Evolutionary conservation across 2,329 filamentous ascomycete genomes (phyloP).

Genomic region (Spiromastix sp.): DNA sequence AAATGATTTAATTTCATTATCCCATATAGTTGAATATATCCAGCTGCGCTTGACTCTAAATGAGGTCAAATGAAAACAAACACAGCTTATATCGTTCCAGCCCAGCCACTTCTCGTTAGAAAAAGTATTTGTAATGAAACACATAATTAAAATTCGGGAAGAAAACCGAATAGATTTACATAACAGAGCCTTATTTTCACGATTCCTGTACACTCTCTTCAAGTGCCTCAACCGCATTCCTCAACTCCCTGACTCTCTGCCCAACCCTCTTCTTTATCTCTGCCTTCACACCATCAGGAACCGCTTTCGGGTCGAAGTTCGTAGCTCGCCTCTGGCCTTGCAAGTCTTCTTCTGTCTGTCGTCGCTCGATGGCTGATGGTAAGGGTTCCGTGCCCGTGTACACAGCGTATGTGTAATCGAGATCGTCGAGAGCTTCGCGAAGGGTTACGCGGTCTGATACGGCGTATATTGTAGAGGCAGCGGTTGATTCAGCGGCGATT

Average conservation of each 20-base stretch:
- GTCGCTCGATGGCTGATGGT: conserved; percentile 1
- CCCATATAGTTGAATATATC: too few species aligned
- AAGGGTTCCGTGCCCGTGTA: conserved; percentile 18
- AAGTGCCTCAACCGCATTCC: conserved; percentile 32
- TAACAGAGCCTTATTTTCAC: too few species aligned
- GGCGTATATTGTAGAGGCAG: conserved; percentile 35
- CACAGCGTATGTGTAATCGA: conserved; percentile 23
- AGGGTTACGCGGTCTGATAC: conserved; percentile 36
- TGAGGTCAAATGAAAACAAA: too few species aligned
- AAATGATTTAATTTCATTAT: too few species aligned
- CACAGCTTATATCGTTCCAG: too few species aligned
- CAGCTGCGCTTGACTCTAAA: too few species aligned
- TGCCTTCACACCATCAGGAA: conserved; percentile 23
- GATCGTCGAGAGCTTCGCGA: conserved; percentile 34
- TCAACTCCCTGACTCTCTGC: conserved; percentile 36
- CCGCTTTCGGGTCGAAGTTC: conserved; percentile 21
- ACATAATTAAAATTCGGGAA: too few species aligned
- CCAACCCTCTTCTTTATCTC: conserved; percentile 36
- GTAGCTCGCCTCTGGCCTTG: conserved; percentile 20
- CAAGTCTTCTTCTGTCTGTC: conserved; percentile 4
- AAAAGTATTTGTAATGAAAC: too few species aligned
- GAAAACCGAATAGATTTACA: too few species aligned
- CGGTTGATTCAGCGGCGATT: conserved; percentile 39
- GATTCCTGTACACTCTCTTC: conserved; percentile 30
- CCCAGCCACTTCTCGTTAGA: too few species aligned